Base-by-base conservation (phyloP, 2,329 filamentous ascomycete species). In the Xenoacremonium recifei region DNA sequence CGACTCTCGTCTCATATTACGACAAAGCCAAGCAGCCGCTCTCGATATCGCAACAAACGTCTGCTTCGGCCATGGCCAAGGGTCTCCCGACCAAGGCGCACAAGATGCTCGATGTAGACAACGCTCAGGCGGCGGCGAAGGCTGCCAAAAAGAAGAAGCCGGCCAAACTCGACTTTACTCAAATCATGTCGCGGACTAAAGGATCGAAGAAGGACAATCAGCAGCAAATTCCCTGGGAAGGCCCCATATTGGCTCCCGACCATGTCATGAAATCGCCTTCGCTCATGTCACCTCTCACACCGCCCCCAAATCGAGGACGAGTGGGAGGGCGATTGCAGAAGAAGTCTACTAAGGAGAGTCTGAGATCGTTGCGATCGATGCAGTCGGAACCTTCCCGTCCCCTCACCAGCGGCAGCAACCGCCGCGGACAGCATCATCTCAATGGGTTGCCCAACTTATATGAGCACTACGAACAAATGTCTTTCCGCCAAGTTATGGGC, bases 11-110 rank as follows among this genome's bases (percentile, higher is more conserved):
- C 21, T 77, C 76, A 1, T 77, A 73, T 60, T 81, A 81, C 58
- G 77, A 81, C 60, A 75, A 76, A 54, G 59, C 72, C 5, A 78
- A 77, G 52, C 67, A 76, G 35, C 76, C 77, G 10, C 66, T 80
- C 5, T 68, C 74, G n/a, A 72, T 79, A 45, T 79, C 77, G 1
- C 77, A 80, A 52, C 77, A 81, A 55, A 80, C 78, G 0, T 79
- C 77, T 1, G 73, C 69, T 32, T 79, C 77, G 2, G 73, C 76
- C 45, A 80, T 81, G 71, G 75, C 77, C 17, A 79, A 76, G 50
- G 76, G 75, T 4, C 57, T 73, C 5, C 75, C 76, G 0, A 55
- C 65, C 33, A 79, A 79, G 50, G 65, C 71, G 1, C 68, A 66
- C 39, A 62, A 64, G 30, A 54, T 76, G 35, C 62, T 79, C 17